Percentiles rank a stretch among this genome's conserved stretches.
phyloP scores from a whole-genome alignment of 2,329 filamentous ascomycete species.

The Diaporthe ampelina region DNA sequence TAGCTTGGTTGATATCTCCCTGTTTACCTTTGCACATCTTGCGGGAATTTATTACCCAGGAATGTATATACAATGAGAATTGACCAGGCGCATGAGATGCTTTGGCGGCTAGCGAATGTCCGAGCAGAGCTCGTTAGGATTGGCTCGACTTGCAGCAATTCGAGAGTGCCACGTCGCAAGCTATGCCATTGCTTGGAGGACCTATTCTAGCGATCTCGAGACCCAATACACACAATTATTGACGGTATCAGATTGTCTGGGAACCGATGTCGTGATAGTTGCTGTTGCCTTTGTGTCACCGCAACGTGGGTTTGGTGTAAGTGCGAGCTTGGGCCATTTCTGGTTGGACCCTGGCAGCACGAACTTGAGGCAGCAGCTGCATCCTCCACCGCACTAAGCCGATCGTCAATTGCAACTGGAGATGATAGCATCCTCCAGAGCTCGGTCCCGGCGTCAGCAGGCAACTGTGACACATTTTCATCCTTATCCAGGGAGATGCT shows the following conservation, averaged over 20 bases:
- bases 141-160: not conserved
- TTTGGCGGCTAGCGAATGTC: no score
- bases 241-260: not conserved
- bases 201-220: no score
- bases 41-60: no score
- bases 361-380: constrained; percentile 19
- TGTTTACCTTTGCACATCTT: no score
- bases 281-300: not conserved
- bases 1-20: no score
- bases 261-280: no score
- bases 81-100: no score
- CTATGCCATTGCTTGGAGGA: not conserved
- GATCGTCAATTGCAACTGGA: not conserved
- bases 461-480: constrained; percentile 8
- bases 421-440: not conserved
- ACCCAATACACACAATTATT: not conserved
- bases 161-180: not conserved
- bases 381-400: constrained; percentile 9
- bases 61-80: no score
- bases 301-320: not conserved
- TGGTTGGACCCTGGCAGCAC: constrained; percentile 12
- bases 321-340: not conserved
- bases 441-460: not conserved
- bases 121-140: no score
- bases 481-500: not conserved